Conservation (phyloP, 108 stramenopile species). For the Fragilaria radians region DNA sequence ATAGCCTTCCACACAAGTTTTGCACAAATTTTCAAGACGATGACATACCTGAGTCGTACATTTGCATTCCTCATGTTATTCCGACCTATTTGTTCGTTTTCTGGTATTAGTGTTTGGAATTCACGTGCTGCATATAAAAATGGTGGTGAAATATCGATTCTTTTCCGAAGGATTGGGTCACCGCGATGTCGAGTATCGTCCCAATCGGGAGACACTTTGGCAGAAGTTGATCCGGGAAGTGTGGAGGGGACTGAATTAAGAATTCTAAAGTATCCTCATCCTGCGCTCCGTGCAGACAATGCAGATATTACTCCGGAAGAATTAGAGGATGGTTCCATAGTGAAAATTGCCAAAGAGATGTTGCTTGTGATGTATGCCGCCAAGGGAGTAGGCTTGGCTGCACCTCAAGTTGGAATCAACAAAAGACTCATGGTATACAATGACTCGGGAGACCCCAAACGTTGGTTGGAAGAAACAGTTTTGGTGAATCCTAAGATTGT, state of each 20-base stretch:
- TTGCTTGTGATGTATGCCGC: constrained; percentile 94
- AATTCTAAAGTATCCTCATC: constrained; percentile 93
- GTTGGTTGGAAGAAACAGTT: constrained; percentile 76
- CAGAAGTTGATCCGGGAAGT: constrained; percentile 78
- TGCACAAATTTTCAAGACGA: no score
- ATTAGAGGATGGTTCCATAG: constrained; percentile 41
- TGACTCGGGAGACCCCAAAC: constrained; percentile 69
- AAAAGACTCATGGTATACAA: constrained; percentile 92
- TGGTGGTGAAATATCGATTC: no score
- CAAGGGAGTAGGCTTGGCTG: constrained; percentile 89
- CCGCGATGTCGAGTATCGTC: no score
- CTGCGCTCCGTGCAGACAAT: constrained; percentile 72
- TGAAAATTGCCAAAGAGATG: constrained; percentile 86
- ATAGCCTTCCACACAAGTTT: no score
- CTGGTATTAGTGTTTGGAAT: no score
- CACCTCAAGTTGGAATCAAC: constrained; percentile 88
- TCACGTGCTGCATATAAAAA: no score
- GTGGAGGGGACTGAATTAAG: constrained; percentile 77
- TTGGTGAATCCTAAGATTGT: constrained; percentile 86
- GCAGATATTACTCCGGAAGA: constrained; percentile 56
- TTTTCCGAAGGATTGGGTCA: no score
- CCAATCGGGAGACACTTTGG: no score
- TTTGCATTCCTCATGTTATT: no score
- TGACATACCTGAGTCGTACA: no score
- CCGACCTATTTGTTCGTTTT: no score